Conservation (phyloP, 371 early-diverging fungal species). For the Mortierella sp. region DNA sequence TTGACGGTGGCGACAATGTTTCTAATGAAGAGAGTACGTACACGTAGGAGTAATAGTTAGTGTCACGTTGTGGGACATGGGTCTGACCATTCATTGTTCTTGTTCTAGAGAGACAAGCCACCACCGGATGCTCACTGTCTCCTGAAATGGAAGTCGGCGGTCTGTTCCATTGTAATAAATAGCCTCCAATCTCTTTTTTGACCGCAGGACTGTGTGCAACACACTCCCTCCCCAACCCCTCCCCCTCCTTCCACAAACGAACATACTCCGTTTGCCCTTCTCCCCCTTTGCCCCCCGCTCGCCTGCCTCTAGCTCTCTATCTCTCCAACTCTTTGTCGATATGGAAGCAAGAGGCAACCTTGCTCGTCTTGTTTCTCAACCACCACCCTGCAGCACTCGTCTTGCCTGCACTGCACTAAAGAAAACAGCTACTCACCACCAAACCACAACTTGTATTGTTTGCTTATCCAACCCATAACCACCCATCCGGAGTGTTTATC, state of each 20-base stretch:
- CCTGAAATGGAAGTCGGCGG: slow-evolving; percentile 2
- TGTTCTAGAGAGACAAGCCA: not conserved
- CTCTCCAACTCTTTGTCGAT: not conserved
- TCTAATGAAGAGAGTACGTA: slow-evolving; percentile 59
- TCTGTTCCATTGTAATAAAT: slow-evolving; percentile 1
- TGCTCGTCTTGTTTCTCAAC: too few species aligned
- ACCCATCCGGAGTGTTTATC: too few species aligned
- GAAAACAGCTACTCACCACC: too few species aligned
- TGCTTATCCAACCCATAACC: too few species aligned
- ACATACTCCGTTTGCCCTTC: not conserved
- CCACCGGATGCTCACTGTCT: not conserved
- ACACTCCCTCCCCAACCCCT: not conserved
- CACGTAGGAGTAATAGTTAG: not conserved
- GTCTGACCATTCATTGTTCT: too few species aligned
- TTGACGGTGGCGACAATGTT: slow-evolving; percentile 99
- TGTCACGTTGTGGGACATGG: not conserved
- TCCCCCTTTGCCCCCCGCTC: not conserved
- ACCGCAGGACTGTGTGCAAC: not conserved
- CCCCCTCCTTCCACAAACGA: not conserved
- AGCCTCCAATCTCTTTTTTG: slow-evolving; percentile 3
- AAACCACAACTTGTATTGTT: too few species aligned
- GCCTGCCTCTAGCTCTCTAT: not conserved
- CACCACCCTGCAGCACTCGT: too few species aligned
- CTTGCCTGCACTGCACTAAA: too few species aligned
- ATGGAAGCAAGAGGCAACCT: not conserved